Evolutionary conservation across 2,329 filamentous ascomycete species (phyloP).

Genomic region (Daldinia sp.): DNA sequence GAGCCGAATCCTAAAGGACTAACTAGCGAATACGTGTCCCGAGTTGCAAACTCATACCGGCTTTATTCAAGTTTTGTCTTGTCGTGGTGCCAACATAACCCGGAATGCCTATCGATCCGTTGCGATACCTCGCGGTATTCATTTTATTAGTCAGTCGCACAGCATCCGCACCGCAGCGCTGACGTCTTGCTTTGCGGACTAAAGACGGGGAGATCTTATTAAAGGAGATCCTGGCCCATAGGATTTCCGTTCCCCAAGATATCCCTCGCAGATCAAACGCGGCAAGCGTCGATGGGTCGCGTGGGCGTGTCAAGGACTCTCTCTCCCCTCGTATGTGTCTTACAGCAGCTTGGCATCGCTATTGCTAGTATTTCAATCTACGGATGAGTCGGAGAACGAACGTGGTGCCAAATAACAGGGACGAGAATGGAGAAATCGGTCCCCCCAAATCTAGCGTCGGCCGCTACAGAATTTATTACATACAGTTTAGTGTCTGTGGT

Average conservation of each 20-base stretch:
- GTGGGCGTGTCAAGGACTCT: conserved; percentile 18
- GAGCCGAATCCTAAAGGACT: conserved; percentile 20
- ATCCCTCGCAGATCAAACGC: conserved; percentile 39
- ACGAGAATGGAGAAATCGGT: conserved; percentile 34
- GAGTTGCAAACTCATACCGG: conserved; percentile 8
- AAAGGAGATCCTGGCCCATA: conserved; percentile 36
- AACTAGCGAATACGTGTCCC: conserved; percentile 19
- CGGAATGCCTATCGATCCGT: not conserved
- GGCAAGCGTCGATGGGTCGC: conserved; percentile 28
- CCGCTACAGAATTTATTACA: conserved; percentile 24
- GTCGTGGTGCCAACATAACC: conserved; percentile 20
- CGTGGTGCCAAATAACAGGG: conserved; percentile 39
- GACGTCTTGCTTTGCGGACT: conserved; percentile 8
- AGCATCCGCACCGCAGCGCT: conserved; percentile 2
- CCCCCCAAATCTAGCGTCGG: conserved; percentile 20
- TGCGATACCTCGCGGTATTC: conserved; percentile 1
- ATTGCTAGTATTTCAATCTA: conserved; percentile 7
- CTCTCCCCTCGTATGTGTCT: conserved; percentile 17
- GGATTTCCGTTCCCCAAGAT: conserved; percentile 41
- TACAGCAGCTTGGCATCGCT: conserved; percentile 28
- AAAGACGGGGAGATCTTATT: conserved; percentile 36
- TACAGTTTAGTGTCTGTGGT: not conserved
- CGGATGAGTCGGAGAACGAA: conserved; percentile 35
- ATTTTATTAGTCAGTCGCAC: conserved; percentile 13
- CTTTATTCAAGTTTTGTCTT: conserved; percentile 5